Percentiles rank a stretch among this genome's conserved stretches.
These are phyloP conservation scores for Xanthoconium separans DNA, from an alignment of 1,284 basidiomycete species.

Conservation along the genomic window DNA sequence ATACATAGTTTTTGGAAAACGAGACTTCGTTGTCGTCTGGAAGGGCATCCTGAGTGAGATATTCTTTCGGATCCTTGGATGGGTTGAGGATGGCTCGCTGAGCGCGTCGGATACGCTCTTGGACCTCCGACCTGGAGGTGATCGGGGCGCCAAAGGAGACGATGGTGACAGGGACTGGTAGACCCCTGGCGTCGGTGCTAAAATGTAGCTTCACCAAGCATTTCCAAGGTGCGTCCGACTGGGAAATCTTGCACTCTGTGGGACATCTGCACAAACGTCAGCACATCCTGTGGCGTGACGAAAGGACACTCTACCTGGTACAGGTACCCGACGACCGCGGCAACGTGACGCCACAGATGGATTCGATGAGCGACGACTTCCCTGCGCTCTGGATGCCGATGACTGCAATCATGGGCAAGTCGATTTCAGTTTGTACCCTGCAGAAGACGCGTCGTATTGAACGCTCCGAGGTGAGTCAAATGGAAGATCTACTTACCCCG, in stretches of 20 bases:
- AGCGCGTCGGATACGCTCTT: conserved; percentile 65
- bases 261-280: conserved; percentile 52
- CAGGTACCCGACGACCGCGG: conserved; percentile 66
- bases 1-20: conserved; percentile 66
- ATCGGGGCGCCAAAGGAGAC: conserved; percentile 56
- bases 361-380: conserved; percentile 73
- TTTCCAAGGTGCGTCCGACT: conserved; percentile 49
- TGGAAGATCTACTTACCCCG: conserved; percentile 42
- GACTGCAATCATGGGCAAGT: conserved; percentile 68
- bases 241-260: conserved; percentile 62
- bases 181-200: conserved; percentile 45
- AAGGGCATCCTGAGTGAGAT: conserved; percentile 41
- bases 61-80: conserved; percentile 30
- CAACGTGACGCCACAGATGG: conserved; percentile 68
- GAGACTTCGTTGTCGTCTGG: conserved; percentile 39
- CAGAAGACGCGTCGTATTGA: not conserved
- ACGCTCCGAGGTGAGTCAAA: not conserved
- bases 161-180: conserved; percentile 39
- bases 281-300: too few species aligned
- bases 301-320: conserved; percentile 44
- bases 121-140: conserved; percentile 50
- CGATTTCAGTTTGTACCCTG: conserved; percentile 64
- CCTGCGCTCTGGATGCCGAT: conserved; percentile 69
- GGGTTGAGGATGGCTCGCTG: conserved; percentile 75
- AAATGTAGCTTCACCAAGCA: conserved; percentile 61